phyloP scores from a whole-genome alignment of 2,329 filamentous ascomycete species.

The Domatiomyces catenatus region DNA sequence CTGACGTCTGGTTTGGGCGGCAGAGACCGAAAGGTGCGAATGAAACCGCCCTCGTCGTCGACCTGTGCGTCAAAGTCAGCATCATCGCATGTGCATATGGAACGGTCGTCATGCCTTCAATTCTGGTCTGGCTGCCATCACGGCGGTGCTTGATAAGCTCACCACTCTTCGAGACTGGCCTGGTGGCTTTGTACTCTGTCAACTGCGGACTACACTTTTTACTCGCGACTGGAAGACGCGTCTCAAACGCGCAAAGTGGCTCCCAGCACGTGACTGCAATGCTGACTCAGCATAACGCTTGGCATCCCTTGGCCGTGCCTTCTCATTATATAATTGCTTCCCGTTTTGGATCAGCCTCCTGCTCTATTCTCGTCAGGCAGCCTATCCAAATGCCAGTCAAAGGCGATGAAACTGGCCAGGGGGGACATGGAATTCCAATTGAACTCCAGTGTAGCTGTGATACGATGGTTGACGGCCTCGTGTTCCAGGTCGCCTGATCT shows the following conservation, averaged over 20 bases:
- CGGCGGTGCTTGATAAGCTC: background rate
- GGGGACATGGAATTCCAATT: background rate
- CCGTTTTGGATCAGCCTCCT: background rate
- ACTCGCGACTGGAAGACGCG: background rate
- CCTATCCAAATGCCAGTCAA: background rate
- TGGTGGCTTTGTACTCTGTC: background rate
- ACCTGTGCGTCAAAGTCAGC: conserved; percentile 39
- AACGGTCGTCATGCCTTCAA: conserved; percentile 40
- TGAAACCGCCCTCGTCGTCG: conserved; percentile 94
- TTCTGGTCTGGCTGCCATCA: conserved; percentile 57
- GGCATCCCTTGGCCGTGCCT: background rate
- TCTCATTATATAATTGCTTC: background rate
- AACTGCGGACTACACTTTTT: background rate
- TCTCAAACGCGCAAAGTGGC: conserved; percentile 1
- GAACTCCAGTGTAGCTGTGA: background rate
- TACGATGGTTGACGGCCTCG: background rate
- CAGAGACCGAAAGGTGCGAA: conserved; percentile 86
- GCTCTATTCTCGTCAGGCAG: background rate
- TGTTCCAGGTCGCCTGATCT: background rate
- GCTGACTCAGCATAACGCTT: background rate
- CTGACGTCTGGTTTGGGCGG: conserved; percentile 49
- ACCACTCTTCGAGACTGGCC: background rate
- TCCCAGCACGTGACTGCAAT: background rate
- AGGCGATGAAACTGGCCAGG: background rate
- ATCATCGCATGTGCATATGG: background rate